Conservation (phyloP, 2,329 filamentous ascomycete genomes). For the Pseudogymnoascus sp. region DNA sequence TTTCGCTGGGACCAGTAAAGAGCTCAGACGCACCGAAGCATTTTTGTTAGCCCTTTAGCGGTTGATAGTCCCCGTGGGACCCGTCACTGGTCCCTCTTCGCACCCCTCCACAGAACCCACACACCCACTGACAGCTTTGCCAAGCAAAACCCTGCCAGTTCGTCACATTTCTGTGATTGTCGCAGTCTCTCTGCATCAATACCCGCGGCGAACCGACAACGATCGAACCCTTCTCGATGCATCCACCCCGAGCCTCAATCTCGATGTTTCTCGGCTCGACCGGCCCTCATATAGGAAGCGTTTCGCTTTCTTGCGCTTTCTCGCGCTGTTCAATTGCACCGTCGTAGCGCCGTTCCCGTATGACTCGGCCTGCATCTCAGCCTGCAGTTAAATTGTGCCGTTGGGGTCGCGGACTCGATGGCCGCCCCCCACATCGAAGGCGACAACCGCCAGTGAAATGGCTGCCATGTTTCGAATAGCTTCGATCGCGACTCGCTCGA, state of each 20-base stretch:
- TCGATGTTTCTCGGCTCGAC: neutral
- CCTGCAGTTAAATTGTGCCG: neutral
- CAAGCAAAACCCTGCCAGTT: neutral
- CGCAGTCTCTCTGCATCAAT: neutral
- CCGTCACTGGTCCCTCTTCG: neutral
- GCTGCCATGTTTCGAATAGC: conserved; percentile 1
- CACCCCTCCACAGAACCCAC: neutral
- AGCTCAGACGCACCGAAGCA: neutral
- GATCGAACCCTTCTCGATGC: neutral
- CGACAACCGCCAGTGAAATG: neutral
- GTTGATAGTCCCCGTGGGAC: conserved; percentile 3
- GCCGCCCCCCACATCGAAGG: conserved; percentile 4
- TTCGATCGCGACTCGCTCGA: neutral
- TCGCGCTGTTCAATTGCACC: neutral
- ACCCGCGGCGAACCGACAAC: neutral
- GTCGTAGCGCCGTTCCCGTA: conserved; percentile 4
- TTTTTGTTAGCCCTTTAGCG: neutral
- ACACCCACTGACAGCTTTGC: conserved; percentile 4
- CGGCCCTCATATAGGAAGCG: neutral
- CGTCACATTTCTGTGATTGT: conserved; percentile 8
- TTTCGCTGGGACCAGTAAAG: conserved; percentile 5
- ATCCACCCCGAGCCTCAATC: conserved; percentile 1
- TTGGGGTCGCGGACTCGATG: neutral
- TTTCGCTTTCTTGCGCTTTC: neutral
- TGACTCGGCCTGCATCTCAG: conserved; percentile 6